Evolutionary conservation across 1,139 yeast species (phyloP), one percentile per base, ranked within the genome.

Genomic region (Sugiyamaella castrensis): DNA sequence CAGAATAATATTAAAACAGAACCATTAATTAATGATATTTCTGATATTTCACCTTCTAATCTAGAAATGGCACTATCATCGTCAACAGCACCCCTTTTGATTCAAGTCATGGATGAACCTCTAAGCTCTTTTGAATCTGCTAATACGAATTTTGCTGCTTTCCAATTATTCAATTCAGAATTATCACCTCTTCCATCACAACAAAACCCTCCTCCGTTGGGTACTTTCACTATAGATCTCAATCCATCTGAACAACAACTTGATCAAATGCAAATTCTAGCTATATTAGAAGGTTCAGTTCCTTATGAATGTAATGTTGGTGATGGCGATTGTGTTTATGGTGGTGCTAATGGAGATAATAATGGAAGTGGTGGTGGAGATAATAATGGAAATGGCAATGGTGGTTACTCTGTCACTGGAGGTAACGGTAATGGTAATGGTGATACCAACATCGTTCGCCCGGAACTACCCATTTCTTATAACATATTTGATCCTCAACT

Each of bases 251-350:
- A 27, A 5, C 36, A 33, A 7, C 38, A 33, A 6, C 9, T 31
- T 11, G 38, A 19, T 34, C 44, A 41, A 34, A 24, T 41, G 26
- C 44, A 41, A 13, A 26, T 41, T 12, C 19, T 41, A 15, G 38
- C 44, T 2, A 31, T 31, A 24, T 38, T 41, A 9, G 38, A 41
- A 10, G 33, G 27, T 19, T 40, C 43, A 10, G 8, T 40, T 10
- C 12, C 37, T 1, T 34, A 33, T 27, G 33, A 33, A 15, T 37
- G 26, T 34, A 34, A 33, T 27, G 11, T 5, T 28, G 32, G 32
- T 11, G 27, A 27, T 8, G 13, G 12, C 2, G 10, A 28, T 13
- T n/a, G 33, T 10, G 44, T 15, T 27, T 37, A 41, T 12, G 35
- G 28, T 34, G 26, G 26, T 11, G 13, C 28, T 11, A 11, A 29